These are phyloP conservation scores for Alliaria petiolata DNA, from an alignment of 345 rosid genomes.

Conservation along the genomic window DNA sequence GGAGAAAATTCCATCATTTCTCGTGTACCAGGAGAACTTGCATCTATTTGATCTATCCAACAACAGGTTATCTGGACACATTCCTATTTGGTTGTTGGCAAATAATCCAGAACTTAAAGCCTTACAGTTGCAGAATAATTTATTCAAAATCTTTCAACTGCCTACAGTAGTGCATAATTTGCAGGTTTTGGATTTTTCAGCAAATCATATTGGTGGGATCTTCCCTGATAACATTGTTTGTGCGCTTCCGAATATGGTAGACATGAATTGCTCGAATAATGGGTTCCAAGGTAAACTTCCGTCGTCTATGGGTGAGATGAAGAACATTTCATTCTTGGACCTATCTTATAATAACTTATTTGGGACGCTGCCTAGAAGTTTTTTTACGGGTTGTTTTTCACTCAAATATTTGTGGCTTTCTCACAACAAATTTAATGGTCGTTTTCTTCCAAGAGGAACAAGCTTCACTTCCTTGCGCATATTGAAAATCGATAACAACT, in stretches of 20 bases:
- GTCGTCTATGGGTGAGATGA: constrained; percentile 7
- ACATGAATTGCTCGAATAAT: neutral
- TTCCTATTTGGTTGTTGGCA: too few relatives aligned
- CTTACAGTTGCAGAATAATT: too few relatives aligned
- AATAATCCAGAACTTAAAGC: too few relatives aligned
- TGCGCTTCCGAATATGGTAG: neutral
- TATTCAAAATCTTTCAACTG: too few relatives aligned
- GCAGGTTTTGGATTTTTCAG: too few relatives aligned
- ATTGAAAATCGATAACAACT: neutral
- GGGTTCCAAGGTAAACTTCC: neutral
- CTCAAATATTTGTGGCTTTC: neutral
- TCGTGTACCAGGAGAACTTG: too few relatives aligned
- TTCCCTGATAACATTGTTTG: neutral
- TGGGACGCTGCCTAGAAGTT: neutral
- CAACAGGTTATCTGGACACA: too few relatives aligned
- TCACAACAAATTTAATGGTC: neutral
- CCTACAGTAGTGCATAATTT: too few relatives aligned
- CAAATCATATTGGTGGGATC: neutral
- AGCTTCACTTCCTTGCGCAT: neutral
- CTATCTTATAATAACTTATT: neutral
- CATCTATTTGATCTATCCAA: too few relatives aligned
- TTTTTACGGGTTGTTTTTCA: neutral
- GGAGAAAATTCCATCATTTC: too few relatives aligned
- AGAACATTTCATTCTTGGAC: neutral
- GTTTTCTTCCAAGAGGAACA: neutral